Percentiles rank a stretch among this genome's conserved stretches.
These are phyloP conservation scores for Biscogniauxia sp. DNA, from an alignment of 2,329 filamentous ascomycete species.

Conservation along the genomic window DNA sequence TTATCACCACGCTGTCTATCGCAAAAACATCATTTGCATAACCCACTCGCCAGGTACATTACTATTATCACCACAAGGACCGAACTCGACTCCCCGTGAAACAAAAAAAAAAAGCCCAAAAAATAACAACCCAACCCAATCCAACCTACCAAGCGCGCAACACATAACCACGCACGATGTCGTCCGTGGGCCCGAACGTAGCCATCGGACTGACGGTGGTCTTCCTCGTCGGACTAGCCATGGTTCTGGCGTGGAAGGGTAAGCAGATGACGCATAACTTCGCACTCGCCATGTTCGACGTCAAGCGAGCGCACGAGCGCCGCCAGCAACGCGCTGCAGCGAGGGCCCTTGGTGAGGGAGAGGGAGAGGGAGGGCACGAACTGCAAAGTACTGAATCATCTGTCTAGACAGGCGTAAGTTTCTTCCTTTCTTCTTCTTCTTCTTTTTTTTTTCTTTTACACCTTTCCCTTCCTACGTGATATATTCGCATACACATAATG, in stretches of 20 bases:
- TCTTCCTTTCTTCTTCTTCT: neutral
- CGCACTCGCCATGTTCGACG: slow-evolving; percentile 23
- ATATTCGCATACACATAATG: neutral
- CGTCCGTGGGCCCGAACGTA: slow-evolving; percentile 16
- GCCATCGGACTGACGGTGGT: slow-evolving; percentile 31
- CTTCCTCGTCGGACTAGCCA: slow-evolving; percentile 22
- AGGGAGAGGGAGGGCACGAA: neutral
- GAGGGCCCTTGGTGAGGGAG: neutral
- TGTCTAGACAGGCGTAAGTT: neutral
- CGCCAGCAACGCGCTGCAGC: slow-evolving; percentile 2
- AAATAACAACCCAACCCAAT: too few species aligned
- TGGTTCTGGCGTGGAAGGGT: slow-evolving; percentile 22
- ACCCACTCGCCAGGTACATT: too few species aligned
- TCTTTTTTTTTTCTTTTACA: neutral
- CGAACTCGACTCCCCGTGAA: too few species aligned
- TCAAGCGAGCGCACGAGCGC: slow-evolving; percentile 15
- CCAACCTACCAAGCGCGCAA: slow-evolving; percentile 5
- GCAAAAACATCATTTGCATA: too few species aligned
- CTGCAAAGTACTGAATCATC: neutral
- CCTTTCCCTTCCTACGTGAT: too few species aligned
- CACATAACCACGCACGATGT: neutral
- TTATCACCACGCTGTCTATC: too few species aligned
- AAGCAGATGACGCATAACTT: slow-evolving; percentile 23
- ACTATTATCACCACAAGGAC: too few species aligned
- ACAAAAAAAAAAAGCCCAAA: neutral